Conservation (phyloP, 495 filamentous ascomycete species). For the Tuber magnatum region DNA sequence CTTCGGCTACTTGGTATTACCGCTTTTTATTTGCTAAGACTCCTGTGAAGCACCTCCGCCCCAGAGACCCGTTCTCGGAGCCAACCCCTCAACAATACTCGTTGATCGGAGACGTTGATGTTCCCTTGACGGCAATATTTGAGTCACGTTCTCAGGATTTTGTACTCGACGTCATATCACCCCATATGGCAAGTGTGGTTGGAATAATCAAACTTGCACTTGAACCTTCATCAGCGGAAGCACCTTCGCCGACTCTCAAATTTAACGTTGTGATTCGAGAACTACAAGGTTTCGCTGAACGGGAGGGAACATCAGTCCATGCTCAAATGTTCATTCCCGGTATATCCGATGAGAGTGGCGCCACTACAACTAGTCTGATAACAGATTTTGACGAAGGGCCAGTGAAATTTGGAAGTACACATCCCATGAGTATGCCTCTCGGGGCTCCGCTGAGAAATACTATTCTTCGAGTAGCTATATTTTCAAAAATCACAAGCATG, state of each 20-base stretch:
- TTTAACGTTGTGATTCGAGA: conserved; percentile 99
- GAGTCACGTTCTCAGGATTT: conserved; percentile 94
- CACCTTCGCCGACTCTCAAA: conserved; percentile 84
- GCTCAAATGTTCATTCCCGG: conserved; percentile 92
- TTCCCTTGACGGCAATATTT: conserved; percentile 88
- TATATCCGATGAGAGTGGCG: conserved; percentile 83
- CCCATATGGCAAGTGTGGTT: conserved; percentile 82
- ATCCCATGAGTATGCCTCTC: conserved; percentile 96
- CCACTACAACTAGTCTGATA: conserved; percentile 90
- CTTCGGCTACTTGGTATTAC: conserved; percentile 3
- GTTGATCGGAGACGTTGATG: conserved; percentile 85
- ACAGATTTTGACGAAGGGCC: conserved; percentile 91
- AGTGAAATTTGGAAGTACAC: conserved; percentile 91
- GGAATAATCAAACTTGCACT: conserved; percentile 85
- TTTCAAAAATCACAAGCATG: conserved; percentile 83
- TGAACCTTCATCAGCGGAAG: conserved; percentile 88
- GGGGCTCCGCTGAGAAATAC: conserved; percentile 62
- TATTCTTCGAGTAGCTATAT: conserved; percentile 80
- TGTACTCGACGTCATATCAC: conserved; percentile 76
- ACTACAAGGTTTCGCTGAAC: conserved; percentile 89
- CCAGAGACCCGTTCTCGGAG: conserved; percentile 82
- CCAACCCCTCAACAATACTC: conserved; percentile 84
- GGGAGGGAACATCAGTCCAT: conserved; percentile 92
- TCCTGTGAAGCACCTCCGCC: conserved; percentile 52
- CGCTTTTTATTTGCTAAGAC: conserved; percentile 51